phyloP scores from a whole-genome alignment of 768 basidiomycete species.

The Russula lepida region DNA sequence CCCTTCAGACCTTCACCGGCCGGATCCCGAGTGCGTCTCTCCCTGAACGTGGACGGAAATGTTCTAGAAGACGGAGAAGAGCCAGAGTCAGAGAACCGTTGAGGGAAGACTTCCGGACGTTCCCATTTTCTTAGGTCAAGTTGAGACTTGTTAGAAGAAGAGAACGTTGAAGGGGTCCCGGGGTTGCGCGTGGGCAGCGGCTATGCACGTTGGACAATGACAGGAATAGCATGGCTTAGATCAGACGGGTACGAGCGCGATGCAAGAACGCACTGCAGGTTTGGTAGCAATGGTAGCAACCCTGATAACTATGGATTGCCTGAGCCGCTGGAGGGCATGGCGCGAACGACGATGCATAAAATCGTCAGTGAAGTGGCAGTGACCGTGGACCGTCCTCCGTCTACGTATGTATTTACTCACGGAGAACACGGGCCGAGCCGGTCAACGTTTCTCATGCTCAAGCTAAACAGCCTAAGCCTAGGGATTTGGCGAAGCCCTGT shows the following conservation, averaged over 20 bases:
- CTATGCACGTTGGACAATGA: background rate
- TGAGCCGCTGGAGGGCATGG: constrained; percentile 3
- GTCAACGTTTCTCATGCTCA: background rate
- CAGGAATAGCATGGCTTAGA: background rate
- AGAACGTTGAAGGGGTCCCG: background rate
- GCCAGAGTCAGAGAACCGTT: background rate
- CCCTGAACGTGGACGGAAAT: background rate
- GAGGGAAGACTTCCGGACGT: background rate
- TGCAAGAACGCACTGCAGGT: constrained; percentile 11
- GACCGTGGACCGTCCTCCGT: too few species aligned
- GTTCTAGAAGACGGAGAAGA: background rate
- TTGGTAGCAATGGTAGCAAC: constrained; percentile 10
- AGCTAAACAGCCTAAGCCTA: background rate
- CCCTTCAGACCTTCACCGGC: background rate
- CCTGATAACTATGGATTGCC: background rate
- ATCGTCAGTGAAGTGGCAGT: background rate
- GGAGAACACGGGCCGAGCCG: background rate
- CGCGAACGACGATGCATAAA: constrained; percentile 17
- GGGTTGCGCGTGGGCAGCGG: constrained; percentile 4
- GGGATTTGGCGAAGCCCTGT: background rate
- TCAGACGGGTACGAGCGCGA: background rate
- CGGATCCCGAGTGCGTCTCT: background rate
- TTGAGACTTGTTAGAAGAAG: background rate
- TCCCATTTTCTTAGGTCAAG: constrained; percentile 17
- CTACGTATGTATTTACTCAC: too few species aligned